phyloP scores from a whole-genome alignment of 2,329 filamentous ascomycete genomes.

The Ophiostoma sp. region DNA sequence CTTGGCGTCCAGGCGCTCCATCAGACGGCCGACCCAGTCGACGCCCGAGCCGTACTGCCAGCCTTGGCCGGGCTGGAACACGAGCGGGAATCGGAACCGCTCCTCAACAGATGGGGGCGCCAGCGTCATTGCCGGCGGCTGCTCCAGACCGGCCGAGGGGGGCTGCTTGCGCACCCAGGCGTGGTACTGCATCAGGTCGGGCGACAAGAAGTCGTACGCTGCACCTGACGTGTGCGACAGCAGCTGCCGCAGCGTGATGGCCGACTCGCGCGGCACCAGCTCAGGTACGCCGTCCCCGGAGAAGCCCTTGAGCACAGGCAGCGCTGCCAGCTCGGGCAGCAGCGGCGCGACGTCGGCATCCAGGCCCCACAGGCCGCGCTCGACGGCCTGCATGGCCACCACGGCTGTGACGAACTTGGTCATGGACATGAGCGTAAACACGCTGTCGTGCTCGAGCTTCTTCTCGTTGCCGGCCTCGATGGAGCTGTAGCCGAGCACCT shows the following conservation, averaged over 20 bases:
- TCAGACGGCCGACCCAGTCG: conserved; percentile 27
- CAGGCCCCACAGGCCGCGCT: conserved; percentile 41
- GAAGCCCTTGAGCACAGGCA: conserved; percentile 24
- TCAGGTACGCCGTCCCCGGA: conserved; percentile 12
- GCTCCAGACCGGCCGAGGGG: background rate
- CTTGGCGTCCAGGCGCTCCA: conserved; percentile 24
- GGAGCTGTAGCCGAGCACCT: conserved; percentile 27
- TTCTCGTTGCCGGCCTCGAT: conserved; percentile 24
- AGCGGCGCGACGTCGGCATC: conserved; percentile 40
- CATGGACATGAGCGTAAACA: conserved; percentile 36
- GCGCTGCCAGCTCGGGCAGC: conserved; percentile 28
- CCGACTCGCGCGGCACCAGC: conserved; percentile 15
- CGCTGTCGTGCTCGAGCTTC: conserved; percentile 30
- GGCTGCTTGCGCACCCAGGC: conserved; percentile 15
- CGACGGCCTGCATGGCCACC: conserved; percentile 44
- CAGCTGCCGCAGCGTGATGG: conserved; percentile 28
- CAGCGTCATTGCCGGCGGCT: conserved; percentile 7
- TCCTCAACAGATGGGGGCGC: conserved; percentile 20
- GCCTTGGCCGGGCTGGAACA: conserved; percentile 26
- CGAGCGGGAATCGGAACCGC: conserved; percentile 24
- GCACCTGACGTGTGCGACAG: conserved; percentile 27
- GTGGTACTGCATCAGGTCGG: conserved; percentile 21
- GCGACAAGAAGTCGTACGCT: conserved; percentile 26
- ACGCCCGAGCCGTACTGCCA: conserved; percentile 27
- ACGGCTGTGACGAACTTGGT: conserved; percentile 44